Evolutionary conservation across 257 asterid species (phyloP).

Genomic region (Cinchona pubescens): DNA sequence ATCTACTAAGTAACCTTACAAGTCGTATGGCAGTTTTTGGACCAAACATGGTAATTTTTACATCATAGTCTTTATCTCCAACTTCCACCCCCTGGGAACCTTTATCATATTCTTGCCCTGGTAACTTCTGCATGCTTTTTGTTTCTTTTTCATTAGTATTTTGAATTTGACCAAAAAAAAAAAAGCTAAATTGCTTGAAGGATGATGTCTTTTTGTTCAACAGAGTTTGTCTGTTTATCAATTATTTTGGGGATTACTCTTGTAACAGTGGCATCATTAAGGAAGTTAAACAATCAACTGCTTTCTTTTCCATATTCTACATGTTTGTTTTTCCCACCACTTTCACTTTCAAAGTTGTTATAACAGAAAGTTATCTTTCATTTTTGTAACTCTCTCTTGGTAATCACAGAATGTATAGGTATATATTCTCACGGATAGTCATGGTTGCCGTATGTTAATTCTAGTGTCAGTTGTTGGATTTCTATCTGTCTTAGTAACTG

Average conservation of each 20-base stretch:
- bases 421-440: background rate
- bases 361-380: background rate
- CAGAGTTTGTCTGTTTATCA: background rate
- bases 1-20: constrained; percentile 79
- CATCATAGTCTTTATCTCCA: background rate
- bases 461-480: background rate
- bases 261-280: background rate
- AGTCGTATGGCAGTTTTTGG: constrained; percentile 93
- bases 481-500: background rate
- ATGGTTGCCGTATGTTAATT: background rate
- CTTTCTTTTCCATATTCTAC: background rate
- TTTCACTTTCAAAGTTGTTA: background rate
- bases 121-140: background rate
- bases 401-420: background rate
- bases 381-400: background rate
- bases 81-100: background rate
- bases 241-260: background rate
- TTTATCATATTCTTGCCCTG: background rate
- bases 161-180: background rate
- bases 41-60: constrained; percentile 65
- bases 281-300: background rate
- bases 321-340: background rate
- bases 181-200: background rate
- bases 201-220: background rate
- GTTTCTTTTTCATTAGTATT: background rate